Evolutionary conservation across 305 asterid genomes (phyloP).

Genomic region (Fraxinus ornus): DNA sequence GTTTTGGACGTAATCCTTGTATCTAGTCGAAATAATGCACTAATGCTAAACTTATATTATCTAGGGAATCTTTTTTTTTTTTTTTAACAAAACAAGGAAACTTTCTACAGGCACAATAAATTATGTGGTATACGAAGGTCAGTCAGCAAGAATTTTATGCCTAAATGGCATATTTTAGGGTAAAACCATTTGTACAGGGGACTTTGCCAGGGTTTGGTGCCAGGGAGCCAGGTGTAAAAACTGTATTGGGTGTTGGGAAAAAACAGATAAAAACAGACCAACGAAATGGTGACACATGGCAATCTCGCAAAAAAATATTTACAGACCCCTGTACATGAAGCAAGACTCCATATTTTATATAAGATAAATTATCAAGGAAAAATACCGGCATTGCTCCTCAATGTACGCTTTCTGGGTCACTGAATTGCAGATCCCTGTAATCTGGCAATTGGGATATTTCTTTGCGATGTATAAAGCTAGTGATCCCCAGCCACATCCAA

Average conservation of each 20-base stretch:
- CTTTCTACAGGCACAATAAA: neutral
- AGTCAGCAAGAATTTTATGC: neutral
- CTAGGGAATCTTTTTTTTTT: neutral
- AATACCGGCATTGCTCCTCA: constrained; percentile 65
- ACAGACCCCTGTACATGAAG: too few relatives aligned
- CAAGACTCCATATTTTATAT: neutral
- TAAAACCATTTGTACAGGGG: too few relatives aligned
- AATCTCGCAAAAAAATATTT: too few relatives aligned
- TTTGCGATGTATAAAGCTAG: constrained; percentile 67
- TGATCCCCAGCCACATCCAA: constrained; percentile 97
- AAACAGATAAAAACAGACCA: too few relatives aligned
- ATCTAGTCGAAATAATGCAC: neutral
- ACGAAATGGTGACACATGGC: too few relatives aligned
- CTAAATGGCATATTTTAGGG: neutral
- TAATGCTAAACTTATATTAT: neutral
- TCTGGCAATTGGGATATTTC: constrained; percentile 57
- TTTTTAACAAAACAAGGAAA: neutral
- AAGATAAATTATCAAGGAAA: neutral
- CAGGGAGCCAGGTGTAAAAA: too few relatives aligned
- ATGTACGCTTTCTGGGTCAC: constrained; percentile 75
- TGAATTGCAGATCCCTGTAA: constrained; percentile 88
- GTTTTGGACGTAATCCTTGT: neutral
- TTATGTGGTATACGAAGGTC: neutral
- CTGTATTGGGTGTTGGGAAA: too few relatives aligned
- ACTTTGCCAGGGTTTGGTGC: too few relatives aligned